Evolutionary conservation across 2,329 filamentous ascomycete species (phyloP).

Genomic region (Metarhizium brunneum): DNA sequence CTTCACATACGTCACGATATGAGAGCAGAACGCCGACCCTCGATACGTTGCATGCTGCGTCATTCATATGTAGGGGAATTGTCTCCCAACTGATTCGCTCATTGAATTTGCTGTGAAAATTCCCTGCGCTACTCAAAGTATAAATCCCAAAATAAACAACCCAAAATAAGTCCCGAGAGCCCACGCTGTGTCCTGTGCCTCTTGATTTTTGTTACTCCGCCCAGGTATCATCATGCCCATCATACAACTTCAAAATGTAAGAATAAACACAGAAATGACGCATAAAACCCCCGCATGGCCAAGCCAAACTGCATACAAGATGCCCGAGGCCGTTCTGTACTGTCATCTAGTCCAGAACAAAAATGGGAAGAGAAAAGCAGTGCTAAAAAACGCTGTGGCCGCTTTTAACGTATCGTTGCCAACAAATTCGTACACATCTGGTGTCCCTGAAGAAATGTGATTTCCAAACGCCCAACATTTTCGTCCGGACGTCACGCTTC

Average conservation of each 20-base stretch:
- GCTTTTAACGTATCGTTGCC: neutral
- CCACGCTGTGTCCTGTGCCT: slow-evolving; percentile 2
- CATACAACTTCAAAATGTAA: neutral
- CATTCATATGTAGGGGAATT: too few species aligned
- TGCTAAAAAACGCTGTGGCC: neutral
- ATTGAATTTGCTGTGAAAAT: neutral
- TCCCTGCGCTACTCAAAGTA: neutral
- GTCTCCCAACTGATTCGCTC: neutral
- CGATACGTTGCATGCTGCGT: neutral
- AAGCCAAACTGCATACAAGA: neutral
- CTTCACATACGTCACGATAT: neutral
- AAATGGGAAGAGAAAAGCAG: neutral
- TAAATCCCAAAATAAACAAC: neutral
- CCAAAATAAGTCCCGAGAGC: neutral
- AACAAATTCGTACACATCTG: neutral
- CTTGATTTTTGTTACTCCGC: neutral
- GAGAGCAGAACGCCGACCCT: neutral
- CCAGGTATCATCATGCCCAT: slow-evolving; percentile 3
- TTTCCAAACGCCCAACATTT: slow-evolving; percentile 2
- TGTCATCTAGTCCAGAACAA: neutral
- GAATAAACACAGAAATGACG: neutral
- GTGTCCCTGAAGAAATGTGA: neutral
- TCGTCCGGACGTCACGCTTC: neutral
- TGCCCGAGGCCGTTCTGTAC: neutral
- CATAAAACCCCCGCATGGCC: neutral